Percentiles rank a stretch among this genome's conserved stretches.
phyloP scores from a whole-genome alignment of 2,329 filamentous ascomycete species.

The Neonectria ditissima region DNA sequence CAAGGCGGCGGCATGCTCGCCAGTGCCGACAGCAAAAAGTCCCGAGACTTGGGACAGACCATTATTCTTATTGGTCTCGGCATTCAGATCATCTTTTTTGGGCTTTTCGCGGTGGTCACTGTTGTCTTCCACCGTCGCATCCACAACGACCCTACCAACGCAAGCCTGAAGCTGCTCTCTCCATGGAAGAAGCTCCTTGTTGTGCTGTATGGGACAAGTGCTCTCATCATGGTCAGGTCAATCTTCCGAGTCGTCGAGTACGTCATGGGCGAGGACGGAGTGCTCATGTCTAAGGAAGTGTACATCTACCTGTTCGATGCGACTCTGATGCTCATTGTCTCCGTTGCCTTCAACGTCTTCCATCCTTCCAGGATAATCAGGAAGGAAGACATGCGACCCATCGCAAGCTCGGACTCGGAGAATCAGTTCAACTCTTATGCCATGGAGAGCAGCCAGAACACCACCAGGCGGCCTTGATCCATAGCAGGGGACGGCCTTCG shows the following conservation, averaged over 20 bases:
- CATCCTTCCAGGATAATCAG: constrained; percentile 9
- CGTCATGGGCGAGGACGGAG: constrained; percentile 45
- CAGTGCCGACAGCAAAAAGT: constrained; percentile 35
- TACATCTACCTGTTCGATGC: constrained; percentile 51
- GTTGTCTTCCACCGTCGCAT: constrained; percentile 55
- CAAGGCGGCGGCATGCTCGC: constrained; percentile 24
- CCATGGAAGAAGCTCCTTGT: constrained; percentile 45
- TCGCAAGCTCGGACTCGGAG: too few relatives aligned
- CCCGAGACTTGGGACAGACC: constrained; percentile 49
- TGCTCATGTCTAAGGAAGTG: constrained; percentile 45
- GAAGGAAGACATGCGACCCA: too few relatives aligned
- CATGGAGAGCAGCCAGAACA: too few relatives aligned
- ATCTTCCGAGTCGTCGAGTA: constrained; percentile 56
- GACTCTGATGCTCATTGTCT: constrained; percentile 44
- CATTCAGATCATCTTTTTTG: constrained; percentile 65
- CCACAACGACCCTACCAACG: constrained; percentile 2
- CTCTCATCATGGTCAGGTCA: constrained; percentile 53
- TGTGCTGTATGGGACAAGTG: constrained; percentile 32
- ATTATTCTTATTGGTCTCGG: constrained; percentile 63
- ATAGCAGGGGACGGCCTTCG: too few relatives aligned
- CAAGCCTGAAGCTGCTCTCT: constrained; percentile 8
- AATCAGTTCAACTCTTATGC: too few relatives aligned
- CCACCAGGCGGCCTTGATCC: too few relatives aligned
- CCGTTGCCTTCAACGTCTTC: constrained; percentile 21
- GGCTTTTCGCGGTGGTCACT: constrained; percentile 61